A percentile compares a stretch with the other conserved stretches of the same genome.
phyloP scores from a whole-genome alignment of 2,329 filamentous ascomycete species.

The Dactylellina sp. region DNA sequence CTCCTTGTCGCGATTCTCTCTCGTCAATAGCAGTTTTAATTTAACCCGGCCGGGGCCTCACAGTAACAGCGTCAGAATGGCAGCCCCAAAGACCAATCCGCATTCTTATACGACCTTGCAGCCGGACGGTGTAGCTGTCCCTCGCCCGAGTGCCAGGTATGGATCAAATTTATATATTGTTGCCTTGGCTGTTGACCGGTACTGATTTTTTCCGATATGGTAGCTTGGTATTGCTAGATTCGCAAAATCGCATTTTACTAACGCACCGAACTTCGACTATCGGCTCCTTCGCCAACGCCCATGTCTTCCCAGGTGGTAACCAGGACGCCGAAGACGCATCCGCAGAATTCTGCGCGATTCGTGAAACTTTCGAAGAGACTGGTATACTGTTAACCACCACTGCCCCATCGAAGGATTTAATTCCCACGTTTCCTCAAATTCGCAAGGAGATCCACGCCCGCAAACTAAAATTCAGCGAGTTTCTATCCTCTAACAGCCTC shows the following conservation, averaged over 20 bases:
- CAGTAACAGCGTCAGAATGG: slow-evolving; percentile 17
- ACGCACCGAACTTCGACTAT: slow-evolving; percentile 87
- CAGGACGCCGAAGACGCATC: slow-evolving; percentile 78
- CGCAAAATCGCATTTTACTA: slow-evolving; percentile 85
- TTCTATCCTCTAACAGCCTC: slow-evolving; percentile 66
- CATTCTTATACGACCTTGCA: slow-evolving; percentile 53
- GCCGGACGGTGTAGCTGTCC: slow-evolving; percentile 62
- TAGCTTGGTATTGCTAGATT: slow-evolving; percentile 86
- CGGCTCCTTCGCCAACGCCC: slow-evolving; percentile 85
- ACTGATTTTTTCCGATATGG: slow-evolving; percentile 12
- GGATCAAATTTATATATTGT: slow-evolving; percentile 24
- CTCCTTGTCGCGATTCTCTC: slow-evolving; percentile 16
- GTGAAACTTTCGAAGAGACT: slow-evolving; percentile 95
- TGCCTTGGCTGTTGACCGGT: not conserved
- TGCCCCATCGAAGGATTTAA: slow-evolving; percentile 35
- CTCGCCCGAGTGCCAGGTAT: slow-evolving; percentile 75
- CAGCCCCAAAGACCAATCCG: slow-evolving; percentile 29
- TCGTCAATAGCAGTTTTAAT: not conserved
- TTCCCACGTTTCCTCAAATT: slow-evolving; percentile 66
- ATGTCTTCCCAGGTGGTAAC: slow-evolving; percentile 95
- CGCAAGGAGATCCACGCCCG: slow-evolving; percentile 74
- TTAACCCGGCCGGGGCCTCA: slow-evolving; percentile 5
- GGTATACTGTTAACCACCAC: slow-evolving; percentile 80
- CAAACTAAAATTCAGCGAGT: slow-evolving; percentile 74
- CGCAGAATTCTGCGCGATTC: slow-evolving; percentile 75